These are phyloP conservation scores for Fraxinus ornus DNA, from an alignment of 305 asterid species.

Conservation along the genomic window DNA sequence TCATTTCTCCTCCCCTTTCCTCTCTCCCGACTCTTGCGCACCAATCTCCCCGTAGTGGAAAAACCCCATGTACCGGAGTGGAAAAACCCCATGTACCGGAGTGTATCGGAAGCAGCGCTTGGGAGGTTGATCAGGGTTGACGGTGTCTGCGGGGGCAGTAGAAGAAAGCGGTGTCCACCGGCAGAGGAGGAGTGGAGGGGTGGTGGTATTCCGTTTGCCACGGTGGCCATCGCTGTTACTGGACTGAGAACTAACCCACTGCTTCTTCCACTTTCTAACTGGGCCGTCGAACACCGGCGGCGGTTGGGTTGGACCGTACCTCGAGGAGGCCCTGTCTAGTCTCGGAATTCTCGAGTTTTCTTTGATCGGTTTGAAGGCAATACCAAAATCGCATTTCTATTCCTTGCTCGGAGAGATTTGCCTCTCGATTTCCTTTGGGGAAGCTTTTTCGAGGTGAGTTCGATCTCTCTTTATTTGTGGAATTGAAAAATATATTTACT, in stretches of 20 bases:
- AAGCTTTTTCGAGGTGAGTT: constrained; percentile 73
- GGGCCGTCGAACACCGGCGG: constrained; percentile 68
- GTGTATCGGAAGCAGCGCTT: constrained; percentile 71
- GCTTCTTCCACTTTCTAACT: constrained; percentile 79
- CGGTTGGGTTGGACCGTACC: constrained; percentile 59
- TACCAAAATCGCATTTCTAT: constrained; percentile 79
- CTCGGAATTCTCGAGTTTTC: constrained; percentile 45
- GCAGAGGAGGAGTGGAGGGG: constrained; percentile 58
- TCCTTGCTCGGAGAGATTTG: constrained; percentile 63
- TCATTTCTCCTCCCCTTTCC: no score
- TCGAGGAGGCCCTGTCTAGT: constrained; percentile 56
- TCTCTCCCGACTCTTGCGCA: no score
- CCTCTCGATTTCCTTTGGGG: constrained; percentile 95
- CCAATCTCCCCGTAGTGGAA: no score
- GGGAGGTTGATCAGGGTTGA: constrained; percentile 32
- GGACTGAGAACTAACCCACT: constrained; percentile 62
- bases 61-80: no score
- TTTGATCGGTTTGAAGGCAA: constrained; percentile 42
- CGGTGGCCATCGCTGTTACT: constrained; percentile 1
- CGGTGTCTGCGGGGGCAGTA: constrained; percentile 8
- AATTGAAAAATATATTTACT: not conserved
- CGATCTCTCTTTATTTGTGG: not conserved
- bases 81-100: constrained; percentile 52
- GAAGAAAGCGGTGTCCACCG: constrained; percentile 74
- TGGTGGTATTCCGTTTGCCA: constrained; percentile 22